Percentiles rank a stretch among this genome's conserved stretches.
phyloP scores from a whole-genome alignment of 768 basidiomycete genomes.

The Asterophora lycoperdoides region DNA sequence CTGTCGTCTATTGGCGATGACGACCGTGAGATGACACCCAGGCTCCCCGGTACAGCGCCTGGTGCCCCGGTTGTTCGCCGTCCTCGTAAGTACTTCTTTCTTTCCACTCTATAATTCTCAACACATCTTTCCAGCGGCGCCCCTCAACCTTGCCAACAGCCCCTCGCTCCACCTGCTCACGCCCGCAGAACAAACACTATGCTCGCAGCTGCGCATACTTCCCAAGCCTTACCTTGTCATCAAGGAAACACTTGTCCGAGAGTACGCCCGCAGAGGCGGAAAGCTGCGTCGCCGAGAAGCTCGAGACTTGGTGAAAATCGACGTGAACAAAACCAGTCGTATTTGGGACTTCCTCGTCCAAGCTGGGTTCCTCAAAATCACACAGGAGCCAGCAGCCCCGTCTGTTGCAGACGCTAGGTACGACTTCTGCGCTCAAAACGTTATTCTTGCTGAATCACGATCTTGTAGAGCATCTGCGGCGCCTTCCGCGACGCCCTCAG shows the following conservation, averaged over 20 bases:
- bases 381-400: conserved; percentile 40
- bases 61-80: conserved; percentile 36
- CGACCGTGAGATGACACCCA: conserved; percentile 60
- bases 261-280: conserved; percentile 87
- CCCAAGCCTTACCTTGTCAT: conserved; percentile 95
- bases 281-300: conserved; percentile 86
- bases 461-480: conserved; percentile 9
- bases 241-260: conserved; percentile 91
- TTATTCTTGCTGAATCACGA: neutral
- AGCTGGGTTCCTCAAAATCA: conserved; percentile 75
- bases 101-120: neutral
- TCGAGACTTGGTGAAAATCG: conserved; percentile 86
- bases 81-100: conserved; percentile 33
- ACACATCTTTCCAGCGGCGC: conserved; percentile 35
- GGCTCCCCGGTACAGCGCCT: conserved; percentile 31
- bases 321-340: conserved; percentile 87
- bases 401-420: conserved; percentile 36
- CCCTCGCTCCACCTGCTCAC: conserved; percentile 88
- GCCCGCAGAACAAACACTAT: conserved; percentile 80
- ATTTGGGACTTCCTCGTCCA: conserved; percentile 94
- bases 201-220: conserved; percentile 84
- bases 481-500: conserved; percentile 18
- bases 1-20: conserved; percentile 39
- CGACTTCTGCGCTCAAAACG: conserved; percentile 10
- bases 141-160: conserved; percentile 88